Percentiles rank a stretch among this genome's conserved stretches.
These are phyloP conservation scores for Amanita subjunquillea DNA, from an alignment of 768 basidiomycete genomes.

Conservation along the genomic window DNA sequence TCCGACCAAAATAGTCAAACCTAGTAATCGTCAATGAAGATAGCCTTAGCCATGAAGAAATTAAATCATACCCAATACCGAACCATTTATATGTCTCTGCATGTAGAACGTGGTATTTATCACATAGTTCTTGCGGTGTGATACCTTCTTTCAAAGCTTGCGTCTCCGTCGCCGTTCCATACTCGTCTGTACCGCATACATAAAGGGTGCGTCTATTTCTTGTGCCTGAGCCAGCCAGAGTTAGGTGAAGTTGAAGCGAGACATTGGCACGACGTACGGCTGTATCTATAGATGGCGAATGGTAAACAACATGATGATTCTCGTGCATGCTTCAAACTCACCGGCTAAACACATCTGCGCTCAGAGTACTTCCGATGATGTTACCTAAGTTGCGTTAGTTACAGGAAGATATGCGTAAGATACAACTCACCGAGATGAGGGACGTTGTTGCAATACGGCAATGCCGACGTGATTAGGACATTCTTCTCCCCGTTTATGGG, in stretches of 20 bases:
- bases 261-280: slow-evolving; percentile 28
- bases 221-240: slow-evolving; percentile 31
- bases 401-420: not conserved
- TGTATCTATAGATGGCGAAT: slow-evolving; percentile 35
- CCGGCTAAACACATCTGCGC: slow-evolving; percentile 95
- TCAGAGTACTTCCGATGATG: slow-evolving; percentile 91
- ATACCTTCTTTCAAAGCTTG: slow-evolving; percentile 86
- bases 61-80: slow-evolving; percentile 64
- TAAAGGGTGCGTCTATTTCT: slow-evolving; percentile 87
- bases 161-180: slow-evolving; percentile 98
- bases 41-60: not conserved
- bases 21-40: slow-evolving; percentile 24
- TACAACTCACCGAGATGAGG: slow-evolving; percentile 75
- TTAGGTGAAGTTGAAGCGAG: slow-evolving; percentile 4
- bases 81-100: slow-evolving; percentile 97
- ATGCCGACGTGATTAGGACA: slow-evolving; percentile 85
- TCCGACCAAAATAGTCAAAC: slow-evolving; percentile 95
- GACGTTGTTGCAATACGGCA: slow-evolving; percentile 96
- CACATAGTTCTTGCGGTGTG: slow-evolving; percentile 72
- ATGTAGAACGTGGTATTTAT: slow-evolving; percentile 85
- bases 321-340: slow-evolving; percentile 29
- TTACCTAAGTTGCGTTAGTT: slow-evolving; percentile 39
- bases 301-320: not conserved
- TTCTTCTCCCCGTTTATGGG: slow-evolving; percentile 86
- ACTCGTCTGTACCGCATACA: slow-evolving; percentile 97